phyloP scores from a whole-genome alignment of 805 yeast species.

The Maudiozyma serrabonitensis region DNA sequence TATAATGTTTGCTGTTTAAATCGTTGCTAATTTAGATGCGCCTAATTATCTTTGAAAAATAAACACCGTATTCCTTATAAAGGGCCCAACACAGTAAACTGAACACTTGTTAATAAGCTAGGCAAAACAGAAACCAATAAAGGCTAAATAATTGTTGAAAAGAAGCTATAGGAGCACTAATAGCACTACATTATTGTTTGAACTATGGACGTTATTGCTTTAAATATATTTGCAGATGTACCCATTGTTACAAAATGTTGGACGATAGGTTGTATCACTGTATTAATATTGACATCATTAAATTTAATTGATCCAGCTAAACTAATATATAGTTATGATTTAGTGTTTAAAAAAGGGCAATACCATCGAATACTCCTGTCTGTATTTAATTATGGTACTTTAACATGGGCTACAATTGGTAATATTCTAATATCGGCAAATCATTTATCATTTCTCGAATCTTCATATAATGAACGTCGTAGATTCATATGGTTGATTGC shows the following conservation, averaged over 20 bases:
- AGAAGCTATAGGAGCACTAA: neutral
- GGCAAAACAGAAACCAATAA: no score
- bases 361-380: slow-evolving; percentile 32
- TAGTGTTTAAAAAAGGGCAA: slow-evolving; percentile 32
- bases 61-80: no score
- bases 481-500: slow-evolving; percentile 21
- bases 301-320: slow-evolving; percentile 28
- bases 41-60: no score
- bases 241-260: slow-evolving; percentile 36
- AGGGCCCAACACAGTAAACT: no score
- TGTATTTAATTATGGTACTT: slow-evolving; percentile 31
- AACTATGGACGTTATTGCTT: slow-evolving; percentile 20
- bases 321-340: slow-evolving; percentile 30
- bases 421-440: slow-evolving; percentile 17
- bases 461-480: slow-evolving; percentile 16
- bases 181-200: neutral
- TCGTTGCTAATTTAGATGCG: no score
- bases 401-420: slow-evolving; percentile 16
- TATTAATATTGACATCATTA: slow-evolving; percentile 28
- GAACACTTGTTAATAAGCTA: no score
- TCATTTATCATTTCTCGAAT: slow-evolving; percentile 21
- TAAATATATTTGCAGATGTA: slow-evolving; percentile 21
- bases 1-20: no score
- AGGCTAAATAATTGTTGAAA: no score
- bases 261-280: slow-evolving; percentile 29